Conservation (phyloP, 306 rosid genomes). For the Vigna hirtella region DNA sequence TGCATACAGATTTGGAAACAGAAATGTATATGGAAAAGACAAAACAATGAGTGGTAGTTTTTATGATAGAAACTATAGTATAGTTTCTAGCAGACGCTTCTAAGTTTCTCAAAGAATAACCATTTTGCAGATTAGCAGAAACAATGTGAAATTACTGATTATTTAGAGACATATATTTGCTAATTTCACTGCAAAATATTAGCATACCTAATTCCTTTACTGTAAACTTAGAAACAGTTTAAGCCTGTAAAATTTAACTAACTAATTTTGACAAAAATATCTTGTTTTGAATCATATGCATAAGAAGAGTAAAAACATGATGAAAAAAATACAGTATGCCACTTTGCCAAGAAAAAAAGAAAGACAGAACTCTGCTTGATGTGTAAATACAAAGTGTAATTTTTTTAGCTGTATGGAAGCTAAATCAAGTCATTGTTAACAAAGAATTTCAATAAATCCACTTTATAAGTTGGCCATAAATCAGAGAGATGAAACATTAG, state of each 20-base stretch:
- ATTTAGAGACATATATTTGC: not conserved
- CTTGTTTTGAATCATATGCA: slow-evolving; percentile 18
- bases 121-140: not conserved
- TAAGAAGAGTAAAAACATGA: not conserved
- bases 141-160: slow-evolving; percentile 1
- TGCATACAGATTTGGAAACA: not conserved
- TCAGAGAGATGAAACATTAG: not conserved
- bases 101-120: not conserved
- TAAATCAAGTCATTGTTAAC: not conserved
- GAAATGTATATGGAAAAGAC: not conserved
- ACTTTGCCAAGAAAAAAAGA: not conserved
- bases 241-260: not conserved
- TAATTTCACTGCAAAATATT: not conserved
- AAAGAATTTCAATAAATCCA: slow-evolving; percentile 16
- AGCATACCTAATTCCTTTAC: slow-evolving; percentile 1
- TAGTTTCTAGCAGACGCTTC: not conserved
- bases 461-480: slow-evolving; percentile 10
- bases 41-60: not conserved
- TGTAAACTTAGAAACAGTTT: not conserved
- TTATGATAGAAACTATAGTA: not conserved
- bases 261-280: not conserved
- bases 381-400: slow-evolving; percentile 9
- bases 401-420: not conserved
- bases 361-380: not conserved
- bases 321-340: not conserved